Evolutionary conservation across 2,329 filamentous ascomycete species (phyloP).

Genomic region (Sarocladium kiliense): DNA sequence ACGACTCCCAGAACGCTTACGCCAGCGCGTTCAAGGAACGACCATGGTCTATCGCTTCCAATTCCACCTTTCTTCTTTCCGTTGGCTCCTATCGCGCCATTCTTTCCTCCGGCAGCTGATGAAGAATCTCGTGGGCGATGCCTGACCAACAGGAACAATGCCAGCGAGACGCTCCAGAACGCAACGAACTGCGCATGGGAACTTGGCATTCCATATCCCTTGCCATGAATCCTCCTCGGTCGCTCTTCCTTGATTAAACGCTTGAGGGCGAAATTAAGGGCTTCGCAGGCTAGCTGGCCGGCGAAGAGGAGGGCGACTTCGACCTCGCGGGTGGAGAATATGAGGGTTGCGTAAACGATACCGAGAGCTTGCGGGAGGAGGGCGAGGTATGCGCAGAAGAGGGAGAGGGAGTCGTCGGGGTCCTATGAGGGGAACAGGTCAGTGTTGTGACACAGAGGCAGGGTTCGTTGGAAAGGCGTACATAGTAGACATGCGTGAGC

Average conservation of each 20-base stretch:
- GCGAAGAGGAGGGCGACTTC: slow-evolving; percentile 87
- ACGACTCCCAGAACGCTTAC: slow-evolving; percentile 50
- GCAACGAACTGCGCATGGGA: slow-evolving; percentile 94
- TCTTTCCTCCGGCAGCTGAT: neutral
- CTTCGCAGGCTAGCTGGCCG: slow-evolving; percentile 89
- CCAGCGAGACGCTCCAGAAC: slow-evolving; percentile 82
- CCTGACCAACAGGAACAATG: slow-evolving; percentile 78
- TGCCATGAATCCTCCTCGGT: slow-evolving; percentile 76
- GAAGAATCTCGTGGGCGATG: slow-evolving; percentile 53
- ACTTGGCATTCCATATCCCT: slow-evolving; percentile 94
- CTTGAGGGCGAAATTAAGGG: slow-evolving; percentile 84
- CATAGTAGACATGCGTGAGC: slow-evolving; percentile 94
- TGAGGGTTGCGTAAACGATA: slow-evolving; percentile 82
- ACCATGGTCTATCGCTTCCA: slow-evolving; percentile 42
- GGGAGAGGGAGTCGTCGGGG: slow-evolving; percentile 77
- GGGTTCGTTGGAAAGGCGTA: slow-evolving; percentile 45
- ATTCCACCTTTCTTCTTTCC: neutral
- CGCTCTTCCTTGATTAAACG: slow-evolving; percentile 88
- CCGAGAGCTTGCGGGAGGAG: slow-evolving; percentile 89
- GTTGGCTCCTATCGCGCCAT: neutral
- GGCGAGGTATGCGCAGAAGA: slow-evolving; percentile 87
- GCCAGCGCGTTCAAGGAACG: slow-evolving; percentile 53
- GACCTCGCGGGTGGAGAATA: slow-evolving; percentile 85
- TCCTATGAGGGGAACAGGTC: slow-evolving; percentile 58
- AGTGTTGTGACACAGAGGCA: too few species aligned